Conservation (phyloP, 1,284 basidiomycete species). For the Sutorius eximius region DNA sequence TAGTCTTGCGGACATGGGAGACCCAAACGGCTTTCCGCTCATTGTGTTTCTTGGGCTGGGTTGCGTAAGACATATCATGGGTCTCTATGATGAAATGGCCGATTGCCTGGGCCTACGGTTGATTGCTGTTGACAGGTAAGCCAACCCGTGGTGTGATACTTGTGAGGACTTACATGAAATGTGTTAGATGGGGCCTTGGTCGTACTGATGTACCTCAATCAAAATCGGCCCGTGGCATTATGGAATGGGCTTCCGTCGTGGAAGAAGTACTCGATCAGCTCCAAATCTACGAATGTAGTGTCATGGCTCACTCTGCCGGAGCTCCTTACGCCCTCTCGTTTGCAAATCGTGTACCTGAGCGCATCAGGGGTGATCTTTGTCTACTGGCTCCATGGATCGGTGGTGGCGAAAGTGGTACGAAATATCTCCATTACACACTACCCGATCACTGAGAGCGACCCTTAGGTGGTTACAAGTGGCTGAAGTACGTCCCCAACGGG, state of each 20-base stretch:
- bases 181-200: constrained; percentile 85
- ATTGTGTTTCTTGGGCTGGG: constrained; percentile 92
- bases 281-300: constrained; percentile 75
- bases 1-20: constrained; percentile 90
- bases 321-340: constrained; percentile 92
- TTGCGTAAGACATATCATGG: constrained; percentile 92
- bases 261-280: constrained; percentile 86
- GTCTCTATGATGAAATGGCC: constrained; percentile 95
- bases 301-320: constrained; percentile 97
- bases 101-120: constrained; percentile 81
- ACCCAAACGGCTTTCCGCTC: constrained; percentile 78
- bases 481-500: constrained; percentile 93
- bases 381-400: constrained; percentile 97
- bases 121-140: constrained; percentile 90
- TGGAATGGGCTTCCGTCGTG: constrained; percentile 90
- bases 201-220: constrained; percentile 72
- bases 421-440: not conserved
- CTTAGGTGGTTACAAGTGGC: constrained; percentile 86
- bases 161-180: constrained; percentile 12
- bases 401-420: constrained; percentile 79
- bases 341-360: constrained; percentile 69
- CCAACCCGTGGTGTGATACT: constrained; percentile 5
- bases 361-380: constrained; percentile 84
- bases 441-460: constrained; percentile 13
- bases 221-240: constrained; percentile 74